phyloP scores from a whole-genome alignment of 2,329 filamentous ascomycete genomes.

The Nigrospora sphaerica region DNA sequence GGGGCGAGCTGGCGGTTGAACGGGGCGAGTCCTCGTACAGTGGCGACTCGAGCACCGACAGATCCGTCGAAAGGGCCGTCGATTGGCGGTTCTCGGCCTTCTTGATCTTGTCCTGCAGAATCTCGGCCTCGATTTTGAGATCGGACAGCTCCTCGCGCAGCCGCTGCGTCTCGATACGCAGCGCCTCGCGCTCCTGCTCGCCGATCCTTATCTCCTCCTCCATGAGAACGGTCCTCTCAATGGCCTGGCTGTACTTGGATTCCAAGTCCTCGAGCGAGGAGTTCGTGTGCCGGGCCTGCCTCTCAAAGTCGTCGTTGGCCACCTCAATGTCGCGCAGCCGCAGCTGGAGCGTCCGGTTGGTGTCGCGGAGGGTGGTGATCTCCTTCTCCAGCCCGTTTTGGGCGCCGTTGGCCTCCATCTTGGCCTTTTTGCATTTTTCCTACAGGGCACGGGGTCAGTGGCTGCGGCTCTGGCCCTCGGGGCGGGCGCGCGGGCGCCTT shows the following conservation, averaged over 20 bases:
- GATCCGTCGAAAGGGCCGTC: conserved; percentile 52
- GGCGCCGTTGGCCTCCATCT: conserved; percentile 75
- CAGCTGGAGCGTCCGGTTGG: conserved; percentile 73
- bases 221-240: conserved; percentile 86
- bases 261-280: conserved; percentile 96
- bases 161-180: conserved; percentile 87
- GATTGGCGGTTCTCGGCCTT: conserved; percentile 56
- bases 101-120: conserved; percentile 87
- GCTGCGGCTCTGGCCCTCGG: conserved; percentile 9
- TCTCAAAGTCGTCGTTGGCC: conserved; percentile 95
- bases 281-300: conserved; percentile 89
- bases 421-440: conserved; percentile 95
- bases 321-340: conserved; percentile 92
- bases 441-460: conserved; percentile 28
- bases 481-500: neutral
- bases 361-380: conserved; percentile 82
- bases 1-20: conserved; percentile 85
- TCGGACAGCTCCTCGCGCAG: conserved; percentile 87
- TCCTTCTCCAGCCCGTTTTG: conserved; percentile 91
- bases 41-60: conserved; percentile 61
- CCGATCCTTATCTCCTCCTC: conserved; percentile 90
- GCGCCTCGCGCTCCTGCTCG: conserved; percentile 81
- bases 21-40: conserved; percentile 71
- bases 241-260: conserved; percentile 91
- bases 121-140: conserved; percentile 89